Conservation (phyloP, 306 rosid genomes). For the Prunus davidiana region DNA sequence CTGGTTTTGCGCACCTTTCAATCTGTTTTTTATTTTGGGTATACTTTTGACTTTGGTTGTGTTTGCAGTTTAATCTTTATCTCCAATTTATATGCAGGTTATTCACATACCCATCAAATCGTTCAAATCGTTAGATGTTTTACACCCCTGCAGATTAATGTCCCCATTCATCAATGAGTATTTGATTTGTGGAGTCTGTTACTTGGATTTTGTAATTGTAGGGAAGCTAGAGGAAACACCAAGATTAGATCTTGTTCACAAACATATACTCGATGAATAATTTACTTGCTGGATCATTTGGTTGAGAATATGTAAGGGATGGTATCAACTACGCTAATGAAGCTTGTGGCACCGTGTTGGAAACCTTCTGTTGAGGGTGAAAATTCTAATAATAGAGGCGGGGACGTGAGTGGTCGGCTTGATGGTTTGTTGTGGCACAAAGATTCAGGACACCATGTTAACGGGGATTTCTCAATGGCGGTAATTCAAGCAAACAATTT, state of each 20-base stretch:
- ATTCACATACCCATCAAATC: constrained; percentile 26
- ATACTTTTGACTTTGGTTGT: background rate
- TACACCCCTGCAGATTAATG: constrained; percentile 47
- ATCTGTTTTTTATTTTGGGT: background rate
- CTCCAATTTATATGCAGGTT: constrained; percentile 50
- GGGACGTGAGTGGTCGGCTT: constrained; percentile 58
- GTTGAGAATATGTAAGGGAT: constrained; percentile 86
- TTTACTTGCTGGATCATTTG: constrained; percentile 58
- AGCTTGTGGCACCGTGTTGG: constrained; percentile 76
- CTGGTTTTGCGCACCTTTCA: background rate
- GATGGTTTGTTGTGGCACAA: constrained; percentile 85
- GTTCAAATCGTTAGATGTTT: constrained; percentile 45
- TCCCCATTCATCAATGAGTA: constrained; percentile 46
- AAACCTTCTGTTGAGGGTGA: constrained; percentile 50
- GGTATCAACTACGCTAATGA: constrained; percentile 70
- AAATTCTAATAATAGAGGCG: constrained; percentile 46
- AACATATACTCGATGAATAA: constrained; percentile 30
- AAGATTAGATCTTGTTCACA: constrained; percentile 35
- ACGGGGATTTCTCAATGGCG: constrained; percentile 95
- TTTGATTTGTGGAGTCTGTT: constrained; percentile 54
- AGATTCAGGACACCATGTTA: constrained; percentile 66
- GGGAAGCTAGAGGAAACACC: constrained; percentile 39
- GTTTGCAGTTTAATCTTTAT: constrained; percentile 22
- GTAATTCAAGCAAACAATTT: constrained; percentile 89
- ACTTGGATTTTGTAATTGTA: constrained; percentile 40